Evolutionary conservation across 805 yeast genomes (phyloP).

Genomic region (Monosporozyma siamensis): DNA sequence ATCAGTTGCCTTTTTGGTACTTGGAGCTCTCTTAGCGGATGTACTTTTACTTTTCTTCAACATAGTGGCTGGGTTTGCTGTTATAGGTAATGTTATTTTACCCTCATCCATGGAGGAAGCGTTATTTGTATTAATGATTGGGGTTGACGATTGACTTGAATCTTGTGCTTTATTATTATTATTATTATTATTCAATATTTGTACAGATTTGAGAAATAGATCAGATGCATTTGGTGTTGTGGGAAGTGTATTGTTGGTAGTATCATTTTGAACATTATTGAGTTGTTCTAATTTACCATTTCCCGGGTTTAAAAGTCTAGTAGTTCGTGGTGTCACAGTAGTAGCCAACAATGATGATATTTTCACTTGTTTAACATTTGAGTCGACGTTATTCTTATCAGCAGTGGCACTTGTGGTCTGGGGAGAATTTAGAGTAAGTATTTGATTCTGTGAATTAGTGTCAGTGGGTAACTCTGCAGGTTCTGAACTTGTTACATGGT

Average conservation of each 20-base stretch:
- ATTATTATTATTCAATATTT: not conserved
- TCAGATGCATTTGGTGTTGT: not conserved
- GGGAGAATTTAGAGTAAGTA: slow-evolving; percentile 8
- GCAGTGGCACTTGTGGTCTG: too few relatives aligned
- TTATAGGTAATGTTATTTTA: not conserved
- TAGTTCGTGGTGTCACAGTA: not conserved
- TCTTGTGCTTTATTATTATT: not conserved
- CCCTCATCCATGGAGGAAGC: not conserved
- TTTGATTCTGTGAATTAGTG: slow-evolving; percentile 6
- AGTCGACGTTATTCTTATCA: too few relatives aligned
- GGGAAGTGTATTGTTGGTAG: not conserved
- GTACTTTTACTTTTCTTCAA: not conserved
- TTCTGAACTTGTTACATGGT: not conserved
- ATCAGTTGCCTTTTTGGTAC: slow-evolving; percentile 3
- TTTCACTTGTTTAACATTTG: slow-evolving; percentile 8
- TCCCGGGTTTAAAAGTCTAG: not conserved
- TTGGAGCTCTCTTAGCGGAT: not conserved
- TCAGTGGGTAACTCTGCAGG: not conserved
- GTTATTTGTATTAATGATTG: not conserved
- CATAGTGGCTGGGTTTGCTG: not conserved
- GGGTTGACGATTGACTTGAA: too few relatives aligned
- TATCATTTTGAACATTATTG: too few relatives aligned
- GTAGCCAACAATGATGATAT: slow-evolving; percentile 13
- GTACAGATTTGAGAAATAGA: not conserved
- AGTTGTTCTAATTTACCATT: not conserved